Evolutionary conservation across 768 basidiomycete species (phyloP).

Genomic region (Russula virescens): DNA sequence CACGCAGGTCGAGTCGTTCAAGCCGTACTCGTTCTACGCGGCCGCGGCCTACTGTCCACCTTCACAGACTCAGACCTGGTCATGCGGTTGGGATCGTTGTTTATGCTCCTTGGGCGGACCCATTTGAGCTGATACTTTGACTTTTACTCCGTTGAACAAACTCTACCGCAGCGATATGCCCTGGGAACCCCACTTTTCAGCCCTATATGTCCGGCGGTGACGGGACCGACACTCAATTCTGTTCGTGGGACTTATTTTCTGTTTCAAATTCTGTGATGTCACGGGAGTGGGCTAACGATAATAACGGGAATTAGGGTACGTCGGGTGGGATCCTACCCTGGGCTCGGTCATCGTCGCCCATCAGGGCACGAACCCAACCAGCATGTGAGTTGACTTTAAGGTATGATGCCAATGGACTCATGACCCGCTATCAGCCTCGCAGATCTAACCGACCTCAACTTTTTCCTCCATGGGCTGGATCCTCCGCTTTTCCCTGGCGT

Average conservation of each 20-base stretch:
- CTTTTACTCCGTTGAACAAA: too few species aligned
- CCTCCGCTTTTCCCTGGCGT: too few species aligned
- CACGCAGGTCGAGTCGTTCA: constrained; percentile 39
- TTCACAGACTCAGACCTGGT: constrained; percentile 41
- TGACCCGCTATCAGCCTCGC: too few species aligned
- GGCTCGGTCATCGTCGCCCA: constrained; percentile 54
- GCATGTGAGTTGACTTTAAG: constrained; percentile 37
- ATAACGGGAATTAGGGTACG: constrained; percentile 38
- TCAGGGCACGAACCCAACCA: constrained; percentile 53
- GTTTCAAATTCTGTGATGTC: too few species aligned
- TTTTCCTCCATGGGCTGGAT: too few species aligned
- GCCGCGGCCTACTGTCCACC: constrained; percentile 47
- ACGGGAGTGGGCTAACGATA: constrained; percentile 29
- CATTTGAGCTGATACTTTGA: background rate
- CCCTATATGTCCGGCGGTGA: constrained; percentile 39
- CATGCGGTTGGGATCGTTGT: constrained; percentile 39
- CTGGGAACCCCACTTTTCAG: constrained; percentile 41
- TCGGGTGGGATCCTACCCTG: constrained; percentile 49
- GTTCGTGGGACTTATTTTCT: background rate
- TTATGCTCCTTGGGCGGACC: background rate
- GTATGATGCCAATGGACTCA: too few species aligned
- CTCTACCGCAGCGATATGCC: constrained; percentile 36
- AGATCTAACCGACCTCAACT: too few species aligned
- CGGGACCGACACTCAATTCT: constrained; percentile 2
- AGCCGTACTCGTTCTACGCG: constrained; percentile 47